Evolutionary conservation across 2,329 filamentous ascomycete species (phyloP).

Genomic region (Zasmidium cellare): DNA sequence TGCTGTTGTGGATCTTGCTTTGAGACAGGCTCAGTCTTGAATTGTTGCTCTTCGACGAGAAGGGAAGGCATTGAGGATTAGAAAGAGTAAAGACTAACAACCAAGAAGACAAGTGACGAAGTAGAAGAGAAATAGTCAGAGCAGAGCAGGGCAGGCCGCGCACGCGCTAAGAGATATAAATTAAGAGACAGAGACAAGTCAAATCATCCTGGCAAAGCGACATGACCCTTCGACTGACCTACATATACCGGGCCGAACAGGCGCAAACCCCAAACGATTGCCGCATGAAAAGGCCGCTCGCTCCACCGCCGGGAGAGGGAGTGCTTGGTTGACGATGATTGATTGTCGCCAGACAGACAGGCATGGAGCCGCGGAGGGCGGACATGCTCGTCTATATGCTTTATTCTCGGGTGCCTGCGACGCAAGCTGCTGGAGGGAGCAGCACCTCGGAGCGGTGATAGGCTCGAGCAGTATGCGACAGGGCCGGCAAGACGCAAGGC

Average conservation of each 20-base stretch:
- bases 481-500: no score
- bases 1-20: neutral
- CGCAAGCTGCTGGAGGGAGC: neutral
- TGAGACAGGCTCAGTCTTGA: neutral
- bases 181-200: neutral
- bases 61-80: constrained; percentile 6
- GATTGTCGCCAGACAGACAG: neutral
- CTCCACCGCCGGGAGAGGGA: neutral
- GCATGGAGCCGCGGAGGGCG: neutral
- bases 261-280: neutral
- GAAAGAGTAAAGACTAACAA: neutral
- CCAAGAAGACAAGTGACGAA: neutral
- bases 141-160: neutral
- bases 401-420: neutral
- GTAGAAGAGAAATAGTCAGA: neutral
- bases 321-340: neutral
- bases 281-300: neutral
- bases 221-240: constrained; percentile 1
- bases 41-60: constrained; percentile 4
- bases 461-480: neutral
- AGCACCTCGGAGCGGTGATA: neutral
- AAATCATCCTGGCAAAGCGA: constrained; percentile 4
- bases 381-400: constrained; percentile 7
- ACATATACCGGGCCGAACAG: constrained; percentile 5
- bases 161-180: neutral